phyloP scores from a whole-genome alignment of 2,329 filamentous ascomycete species.

The Hypoxylon rubiginosum region DNA sequence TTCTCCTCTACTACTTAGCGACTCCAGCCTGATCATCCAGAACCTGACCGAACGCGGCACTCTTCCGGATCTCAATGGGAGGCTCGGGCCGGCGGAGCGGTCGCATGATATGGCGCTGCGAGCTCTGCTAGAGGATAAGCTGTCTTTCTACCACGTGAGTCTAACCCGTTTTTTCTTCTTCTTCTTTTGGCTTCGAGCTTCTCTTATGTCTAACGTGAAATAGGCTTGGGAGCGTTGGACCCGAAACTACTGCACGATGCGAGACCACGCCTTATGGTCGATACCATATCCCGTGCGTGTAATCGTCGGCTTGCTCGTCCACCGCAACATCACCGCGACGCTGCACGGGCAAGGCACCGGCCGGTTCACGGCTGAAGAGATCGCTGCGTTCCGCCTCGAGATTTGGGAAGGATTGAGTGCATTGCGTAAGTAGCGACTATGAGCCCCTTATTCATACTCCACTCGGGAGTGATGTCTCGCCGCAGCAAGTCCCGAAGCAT shows the following conservation, averaged over 20 bases:
- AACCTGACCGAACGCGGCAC: constrained; percentile 57
- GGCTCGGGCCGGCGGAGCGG: constrained; percentile 55
- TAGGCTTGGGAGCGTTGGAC: constrained; percentile 68
- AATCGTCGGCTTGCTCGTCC: constrained; percentile 64
- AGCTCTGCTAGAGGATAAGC: constrained; percentile 70
- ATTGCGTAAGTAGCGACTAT: constrained; percentile 47
- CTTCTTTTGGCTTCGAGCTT: neutral
- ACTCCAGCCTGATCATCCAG: constrained; percentile 69
- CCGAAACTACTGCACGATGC: constrained; percentile 71
- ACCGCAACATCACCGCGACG: constrained; percentile 58
- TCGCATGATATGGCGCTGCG: constrained; percentile 66
- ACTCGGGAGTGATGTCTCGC: neutral
- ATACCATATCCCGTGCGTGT: constrained; percentile 66
- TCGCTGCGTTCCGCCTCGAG: constrained; percentile 59
- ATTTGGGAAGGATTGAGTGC: constrained; percentile 68
- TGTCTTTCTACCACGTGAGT: constrained; percentile 68
- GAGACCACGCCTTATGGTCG: constrained; percentile 61
- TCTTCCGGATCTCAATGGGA: constrained; percentile 63
- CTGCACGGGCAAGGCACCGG: constrained; percentile 70
- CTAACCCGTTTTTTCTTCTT: neutral
- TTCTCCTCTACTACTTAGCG: constrained; percentile 55
- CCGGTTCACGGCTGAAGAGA: constrained; percentile 65
- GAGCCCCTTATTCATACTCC: neutral
- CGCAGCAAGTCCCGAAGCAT: neutral
- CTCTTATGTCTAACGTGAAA: neutral